Conservation (phyloP, 441 rosid species). For the Corymbia calophylla region DNA sequence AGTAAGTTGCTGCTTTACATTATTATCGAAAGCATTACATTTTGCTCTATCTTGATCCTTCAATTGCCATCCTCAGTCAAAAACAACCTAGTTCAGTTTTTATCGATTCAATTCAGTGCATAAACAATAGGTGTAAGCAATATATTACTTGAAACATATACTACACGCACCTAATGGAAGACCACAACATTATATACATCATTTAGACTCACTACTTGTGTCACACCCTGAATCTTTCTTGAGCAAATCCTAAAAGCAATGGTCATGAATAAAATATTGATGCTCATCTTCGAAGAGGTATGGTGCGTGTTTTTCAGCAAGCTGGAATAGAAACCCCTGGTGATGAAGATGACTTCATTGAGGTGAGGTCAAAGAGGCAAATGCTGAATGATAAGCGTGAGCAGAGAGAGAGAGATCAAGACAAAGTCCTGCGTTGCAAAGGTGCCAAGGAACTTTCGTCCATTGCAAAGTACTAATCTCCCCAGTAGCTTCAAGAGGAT, state of each 20-base stretch:
- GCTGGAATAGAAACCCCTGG: conserved; percentile 91
- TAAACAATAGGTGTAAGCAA: neutral
- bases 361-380: conserved; percentile 98
- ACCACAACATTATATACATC: neutral
- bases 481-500: conserved; percentile 33
- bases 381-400: conserved; percentile 96
- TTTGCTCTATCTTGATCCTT: neutral
- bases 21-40: neutral
- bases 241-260: no score
- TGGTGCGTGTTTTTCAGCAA: conserved; percentile 77
- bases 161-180: neutral
- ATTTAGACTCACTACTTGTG: no score
- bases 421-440: conserved; percentile 72
- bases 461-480: conserved; percentile 24
- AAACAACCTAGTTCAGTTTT: neutral
- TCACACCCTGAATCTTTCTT: no score
- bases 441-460: conserved; percentile 52
- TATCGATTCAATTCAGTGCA: neutral
- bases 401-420: conserved; percentile 89
- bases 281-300: conserved; percentile 73
- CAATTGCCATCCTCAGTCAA: neutral
- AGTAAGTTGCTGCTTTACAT: neutral
- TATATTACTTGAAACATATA: neutral
- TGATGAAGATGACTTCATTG: conserved; percentile 92
- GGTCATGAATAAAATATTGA: conserved; percentile 52